Percentiles rank a stretch among this genome's conserved stretches.
Conservation (phyloP, 108 stramenopile species). For the Cyclotella baltica region DNA sequence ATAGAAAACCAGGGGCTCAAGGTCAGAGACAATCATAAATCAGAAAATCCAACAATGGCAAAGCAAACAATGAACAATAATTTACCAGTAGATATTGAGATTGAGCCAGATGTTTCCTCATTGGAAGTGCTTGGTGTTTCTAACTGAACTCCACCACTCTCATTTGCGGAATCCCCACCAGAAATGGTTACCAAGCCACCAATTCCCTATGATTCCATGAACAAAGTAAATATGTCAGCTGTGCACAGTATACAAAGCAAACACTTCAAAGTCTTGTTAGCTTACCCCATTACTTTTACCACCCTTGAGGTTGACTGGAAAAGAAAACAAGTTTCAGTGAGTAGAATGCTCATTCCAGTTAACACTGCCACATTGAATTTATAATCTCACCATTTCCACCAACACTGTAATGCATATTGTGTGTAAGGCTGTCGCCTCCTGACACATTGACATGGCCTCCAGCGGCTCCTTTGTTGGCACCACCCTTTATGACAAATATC, state of each 20-base stretch:
- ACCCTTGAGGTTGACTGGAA: slow-evolving; percentile 3
- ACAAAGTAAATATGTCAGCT: no score
- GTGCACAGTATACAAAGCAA: no score
- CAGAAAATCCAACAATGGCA: no score
- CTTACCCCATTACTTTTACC: slow-evolving; percentile 8
- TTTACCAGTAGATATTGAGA: slow-evolving; percentile 8
- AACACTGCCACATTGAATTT: not conserved
- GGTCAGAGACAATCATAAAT: not conserved
- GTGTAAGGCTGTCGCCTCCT: slow-evolving; percentile 1
- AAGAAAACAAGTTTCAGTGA: no score
- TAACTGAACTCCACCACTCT: slow-evolving; percentile 4
- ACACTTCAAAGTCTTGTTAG: no score
- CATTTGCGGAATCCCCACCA: not conserved
- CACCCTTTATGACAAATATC: slow-evolving; percentile 1
- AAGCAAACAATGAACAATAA: no score
- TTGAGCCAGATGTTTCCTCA: slow-evolving; percentile 7
- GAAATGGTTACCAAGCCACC: not conserved
- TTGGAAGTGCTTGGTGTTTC: not conserved
- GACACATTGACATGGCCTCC: slow-evolving; percentile 11
- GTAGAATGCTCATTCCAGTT: not conserved
- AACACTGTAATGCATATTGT: not conserved
- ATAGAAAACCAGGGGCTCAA: no score
- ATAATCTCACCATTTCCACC: slow-evolving; percentile 15
- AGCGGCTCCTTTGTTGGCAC: not conserved
- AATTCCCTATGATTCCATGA: no score